These are phyloP conservation scores for Ulota crispa DNA, from an alignment of 225 moss, liverwort and hornwort species.

Conservation along the genomic window DNA sequence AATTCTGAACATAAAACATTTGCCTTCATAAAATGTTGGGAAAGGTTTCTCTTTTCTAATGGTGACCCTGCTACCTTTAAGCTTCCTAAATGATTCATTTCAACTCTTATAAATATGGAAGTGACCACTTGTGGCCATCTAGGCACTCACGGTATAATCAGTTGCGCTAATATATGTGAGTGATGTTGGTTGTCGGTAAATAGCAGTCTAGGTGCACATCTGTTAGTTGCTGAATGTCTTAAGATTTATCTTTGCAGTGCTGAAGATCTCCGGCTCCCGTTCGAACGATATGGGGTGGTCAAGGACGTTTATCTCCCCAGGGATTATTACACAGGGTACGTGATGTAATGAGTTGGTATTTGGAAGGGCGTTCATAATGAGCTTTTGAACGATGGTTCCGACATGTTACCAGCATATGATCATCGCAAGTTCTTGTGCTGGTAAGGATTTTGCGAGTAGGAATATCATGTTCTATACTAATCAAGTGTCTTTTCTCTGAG, in stretches of 20 bases:
- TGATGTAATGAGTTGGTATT: not conserved
- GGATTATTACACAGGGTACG: slow-evolving; percentile 92
- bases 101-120: too few relatives aligned
- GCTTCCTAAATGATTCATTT: not conserved
- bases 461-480: not conserved
- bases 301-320: slow-evolving; percentile 95
- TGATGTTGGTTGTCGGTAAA: not conserved
- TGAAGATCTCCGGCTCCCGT: slow-evolving; percentile 90
- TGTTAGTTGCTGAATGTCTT: not conserved
- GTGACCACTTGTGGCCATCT: not conserved
- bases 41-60: not conserved
- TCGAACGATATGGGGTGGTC: slow-evolving; percentile 91
- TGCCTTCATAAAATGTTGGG: too few relatives aligned
- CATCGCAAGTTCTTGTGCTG: not conserved
- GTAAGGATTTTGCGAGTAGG: not conserved
- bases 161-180: not conserved
- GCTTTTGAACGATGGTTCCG: not conserved
- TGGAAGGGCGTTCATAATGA: not conserved
- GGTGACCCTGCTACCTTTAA: too few relatives aligned
- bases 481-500: not conserved
- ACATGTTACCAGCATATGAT: not conserved
- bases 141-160: not conserved
- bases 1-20: not conserved
- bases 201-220: not conserved
- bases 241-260: slow-evolving; percentile 52